Conservation (phyloP, 2,329 filamentous ascomycete species). For the Hawksworthiomyces lignivorus region DNA sequence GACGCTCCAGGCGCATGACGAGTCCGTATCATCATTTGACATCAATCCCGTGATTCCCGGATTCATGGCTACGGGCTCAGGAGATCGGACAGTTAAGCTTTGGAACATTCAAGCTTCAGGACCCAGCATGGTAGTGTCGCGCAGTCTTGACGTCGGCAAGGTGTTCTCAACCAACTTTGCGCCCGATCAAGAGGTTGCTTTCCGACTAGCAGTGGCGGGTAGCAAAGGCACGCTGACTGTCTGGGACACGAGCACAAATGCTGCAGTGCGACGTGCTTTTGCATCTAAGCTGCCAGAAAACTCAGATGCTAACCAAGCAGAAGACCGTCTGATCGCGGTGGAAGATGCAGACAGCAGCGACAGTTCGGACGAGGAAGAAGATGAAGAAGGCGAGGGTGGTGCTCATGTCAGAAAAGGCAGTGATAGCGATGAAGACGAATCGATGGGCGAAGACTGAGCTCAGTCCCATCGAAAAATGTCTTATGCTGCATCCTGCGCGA, state of each 20-base stretch:
- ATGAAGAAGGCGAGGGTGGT: slow-evolving; percentile 25
- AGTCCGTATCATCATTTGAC: slow-evolving; percentile 85
- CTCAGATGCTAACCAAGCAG: slow-evolving; percentile 50
- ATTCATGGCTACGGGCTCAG: slow-evolving; percentile 87
- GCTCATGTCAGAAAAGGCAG: slow-evolving; percentile 23
- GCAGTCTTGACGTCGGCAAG: slow-evolving; percentile 89
- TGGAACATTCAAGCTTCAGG: slow-evolving; percentile 83
- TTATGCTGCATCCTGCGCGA: too few species aligned
- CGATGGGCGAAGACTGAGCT: slow-evolving; percentile 48
- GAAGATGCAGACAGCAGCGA: slow-evolving; percentile 45
- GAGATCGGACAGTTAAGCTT: slow-evolving; percentile 90
- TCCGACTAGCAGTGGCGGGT: slow-evolving; percentile 85
- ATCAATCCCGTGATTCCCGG: slow-evolving; percentile 85
- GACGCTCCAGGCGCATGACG: slow-evolving; percentile 92
- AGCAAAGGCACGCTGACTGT: slow-evolving; percentile 90
- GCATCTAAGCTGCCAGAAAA: slow-evolving; percentile 56
- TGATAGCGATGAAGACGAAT: slow-evolving; percentile 34
- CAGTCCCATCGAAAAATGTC: background rate
- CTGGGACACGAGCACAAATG: slow-evolving; percentile 95
- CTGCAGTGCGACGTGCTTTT: slow-evolving; percentile 76
- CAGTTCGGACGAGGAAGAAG: slow-evolving; percentile 38
- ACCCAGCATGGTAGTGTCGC: slow-evolving; percentile 82
- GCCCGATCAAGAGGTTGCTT: slow-evolving; percentile 83
- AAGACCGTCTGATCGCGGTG: slow-evolving; percentile 72
- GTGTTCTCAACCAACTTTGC: slow-evolving; percentile 89